Base-by-base conservation (phyloP, 768 basidiomycete species). In the Hypsizygus marmoreus region DNA sequence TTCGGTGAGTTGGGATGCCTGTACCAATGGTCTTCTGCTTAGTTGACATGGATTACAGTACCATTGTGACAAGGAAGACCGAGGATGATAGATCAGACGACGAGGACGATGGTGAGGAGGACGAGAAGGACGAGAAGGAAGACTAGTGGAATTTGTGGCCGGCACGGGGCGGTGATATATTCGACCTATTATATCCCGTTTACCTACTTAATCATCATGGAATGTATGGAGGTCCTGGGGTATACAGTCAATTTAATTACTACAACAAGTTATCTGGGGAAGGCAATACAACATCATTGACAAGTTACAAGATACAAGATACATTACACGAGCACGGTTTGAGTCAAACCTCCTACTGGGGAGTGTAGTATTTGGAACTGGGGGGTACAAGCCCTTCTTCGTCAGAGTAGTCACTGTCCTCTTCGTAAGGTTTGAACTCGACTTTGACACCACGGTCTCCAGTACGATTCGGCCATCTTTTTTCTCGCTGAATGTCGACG, bases 1-100 rank as follows among this genome's bases (percentile, higher is more conserved):
- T 76, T 38, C 77, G 88, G 91, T 92, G 51, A 33, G 83, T 70
- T 41, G n/a, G n/a, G n/a, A n/a, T n/a, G n/a, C n/a, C n/a, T n/a
- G n/a, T n/a, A n/a, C n/a, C n/a, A n/a, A n/a, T 14, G 39, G 40
- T 14, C 30, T 42, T 24, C 49, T 14, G n/a, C 29, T 32, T 31
- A 53, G 19, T 44, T 59, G n/a, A n/a, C n/a, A n/a, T 23, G 63
- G 36, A 4, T 24, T 39, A 12, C 41, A 91, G 89, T 35, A 82
- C 82, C 4, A 26, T 90, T 20, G 66, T 63, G 3, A 72, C 72
- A 6, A 55, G 55, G 25, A 60, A 67, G 23, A 67, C 79, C 9
- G 76, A 75, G 13, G 94, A 97, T 58, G 85, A 82, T 2, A 75
- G 94, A 35, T 95, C 92, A 1, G 93, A 91, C 43, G 87, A 86